phyloP scores from a whole-genome alignment of 352 stramenopile species.

The Albugo candida region DNA sequence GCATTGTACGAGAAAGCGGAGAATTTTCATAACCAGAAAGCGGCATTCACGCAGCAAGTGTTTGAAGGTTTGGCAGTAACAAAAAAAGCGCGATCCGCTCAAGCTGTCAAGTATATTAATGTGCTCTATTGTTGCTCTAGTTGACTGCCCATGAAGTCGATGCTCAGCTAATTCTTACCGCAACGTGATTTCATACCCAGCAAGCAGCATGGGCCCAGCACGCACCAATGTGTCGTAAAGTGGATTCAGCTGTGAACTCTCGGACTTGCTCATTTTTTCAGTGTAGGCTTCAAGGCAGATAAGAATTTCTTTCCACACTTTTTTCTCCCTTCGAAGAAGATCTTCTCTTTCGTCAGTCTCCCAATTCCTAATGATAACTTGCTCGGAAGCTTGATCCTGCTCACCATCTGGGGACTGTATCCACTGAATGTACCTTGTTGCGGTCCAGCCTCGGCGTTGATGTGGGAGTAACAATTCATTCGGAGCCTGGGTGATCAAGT shows the following conservation, averaged over 20 bases:
- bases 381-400: conserved; percentile 11
- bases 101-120: no score
- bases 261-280: conserved; percentile 19
- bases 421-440: conserved; percentile 65
- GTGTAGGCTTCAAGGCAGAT: conserved; percentile 63
- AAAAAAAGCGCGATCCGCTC: no score
- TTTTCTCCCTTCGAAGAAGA: conserved; percentile 37
- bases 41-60: no score
- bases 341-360: conserved; percentile 30
- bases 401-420: conserved; percentile 25
- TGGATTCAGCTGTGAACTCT: conserved; percentile 21
- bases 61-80: no score
- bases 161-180: no score
- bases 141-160: no score
- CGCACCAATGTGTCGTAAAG: conserved; percentile 62
- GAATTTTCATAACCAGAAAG: no score
- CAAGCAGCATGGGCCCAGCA: conserved; percentile 52
- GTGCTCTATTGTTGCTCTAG: no score
- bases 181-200: conserved; percentile 45
- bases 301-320: conserved; percentile 62
- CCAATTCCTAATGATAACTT: conserved; percentile 43
- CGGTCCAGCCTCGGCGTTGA: conserved; percentile 49
- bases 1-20: no score
- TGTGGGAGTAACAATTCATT: conserved; percentile 54
- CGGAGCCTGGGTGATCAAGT: conserved; percentile 47